Base-by-base conservation (phyloP, 495 filamentous ascomycete genomes). In the Pseudoneurospora amorphoporcata region DNA sequence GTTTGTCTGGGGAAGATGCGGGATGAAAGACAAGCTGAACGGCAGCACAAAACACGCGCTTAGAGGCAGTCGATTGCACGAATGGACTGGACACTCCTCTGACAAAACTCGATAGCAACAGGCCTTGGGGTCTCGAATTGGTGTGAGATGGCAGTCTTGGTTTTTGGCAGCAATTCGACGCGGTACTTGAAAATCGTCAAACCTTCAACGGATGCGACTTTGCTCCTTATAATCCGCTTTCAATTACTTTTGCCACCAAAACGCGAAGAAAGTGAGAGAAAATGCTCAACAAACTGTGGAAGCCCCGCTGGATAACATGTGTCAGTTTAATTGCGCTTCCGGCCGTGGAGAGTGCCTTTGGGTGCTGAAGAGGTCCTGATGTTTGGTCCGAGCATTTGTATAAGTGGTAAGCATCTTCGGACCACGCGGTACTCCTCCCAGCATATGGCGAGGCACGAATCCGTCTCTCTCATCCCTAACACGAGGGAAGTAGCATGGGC, bases 11-110 rank as follows among this genome's bases (percentile, higher is more conserved):
- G 75, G 75, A 71, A 73, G 68, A 69, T 65, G 72, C 43, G 68
- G 73, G 69, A 65, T 72, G 72, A 47, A 58, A 72, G 72, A 77
- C 75, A 77, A 77, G 75, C 74, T 75, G 75, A 77, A 72, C 72
- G 74, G 72, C 75, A 72, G 74, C 74, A 77, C 75, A 70, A 41
- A 71, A 42, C 53, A 65, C 53, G 53, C 53, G 53, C 53, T 65
- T 65, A 65, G 23, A 23, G 23, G 23, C 23, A 23, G 53, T 65
- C 29, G 53, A 65, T 65, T 65, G 29, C 53, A 65, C 53, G 29
- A 65, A 35, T 65, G 29, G 53, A 65, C 29, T 65, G 53, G 53
- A 65, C 14, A 8, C 7, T 37, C 53, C 29, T 14, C 29, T 65
- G 29, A 35, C 14, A 29, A 65, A 65, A 65, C 23, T 65, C 29